Evolutionary conservation across 768 basidiomycete genomes (phyloP).

Genomic region (Lactarius hatsudake): DNA sequence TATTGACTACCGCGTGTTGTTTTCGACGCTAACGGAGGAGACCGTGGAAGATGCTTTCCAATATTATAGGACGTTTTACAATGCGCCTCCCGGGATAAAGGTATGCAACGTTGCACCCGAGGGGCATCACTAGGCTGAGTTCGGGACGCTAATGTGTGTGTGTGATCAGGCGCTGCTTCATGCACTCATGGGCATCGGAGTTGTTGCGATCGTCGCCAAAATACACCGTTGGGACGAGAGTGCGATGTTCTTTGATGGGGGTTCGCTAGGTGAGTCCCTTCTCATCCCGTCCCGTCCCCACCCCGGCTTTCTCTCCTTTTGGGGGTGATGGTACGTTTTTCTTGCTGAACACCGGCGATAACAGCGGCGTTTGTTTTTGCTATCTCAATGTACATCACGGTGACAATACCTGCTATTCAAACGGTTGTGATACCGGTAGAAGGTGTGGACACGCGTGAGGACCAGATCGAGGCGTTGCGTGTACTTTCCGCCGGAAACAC

Average conservation of each 20-base stretch:
- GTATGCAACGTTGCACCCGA: conserved; percentile 41
- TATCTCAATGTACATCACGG: conserved; percentile 77
- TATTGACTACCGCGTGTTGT: conserved; percentile 84
- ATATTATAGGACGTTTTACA: conserved; percentile 91
- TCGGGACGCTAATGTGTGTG: conserved; percentile 1
- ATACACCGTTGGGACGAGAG: conserved; percentile 87
- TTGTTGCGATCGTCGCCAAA: conserved; percentile 74
- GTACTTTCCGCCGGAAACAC: conserved; percentile 86
- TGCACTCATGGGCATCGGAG: conserved; percentile 74
- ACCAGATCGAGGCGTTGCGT: conserved; percentile 75
- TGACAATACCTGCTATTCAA: conserved; percentile 73
- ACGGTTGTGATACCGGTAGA: conserved; percentile 64
- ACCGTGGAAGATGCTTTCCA: conserved; percentile 74
- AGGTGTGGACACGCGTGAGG: conserved; percentile 54
- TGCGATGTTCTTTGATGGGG: conserved; percentile 94
- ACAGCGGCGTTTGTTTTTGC: conserved; percentile 73
- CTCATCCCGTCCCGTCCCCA: not conserved
- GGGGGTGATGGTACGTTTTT: not conserved
- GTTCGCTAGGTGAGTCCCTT: conserved; percentile 64
- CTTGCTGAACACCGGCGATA: not conserved
- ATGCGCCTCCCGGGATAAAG: conserved; percentile 92
- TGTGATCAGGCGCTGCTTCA: conserved; percentile 73
- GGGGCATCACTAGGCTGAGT: not conserved
- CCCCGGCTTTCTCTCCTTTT: not conserved
- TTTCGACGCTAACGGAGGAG: conserved; percentile 60